Conservation (phyloP, 2,329 filamentous ascomycete species). For the Ophiostoma sp. region DNA sequence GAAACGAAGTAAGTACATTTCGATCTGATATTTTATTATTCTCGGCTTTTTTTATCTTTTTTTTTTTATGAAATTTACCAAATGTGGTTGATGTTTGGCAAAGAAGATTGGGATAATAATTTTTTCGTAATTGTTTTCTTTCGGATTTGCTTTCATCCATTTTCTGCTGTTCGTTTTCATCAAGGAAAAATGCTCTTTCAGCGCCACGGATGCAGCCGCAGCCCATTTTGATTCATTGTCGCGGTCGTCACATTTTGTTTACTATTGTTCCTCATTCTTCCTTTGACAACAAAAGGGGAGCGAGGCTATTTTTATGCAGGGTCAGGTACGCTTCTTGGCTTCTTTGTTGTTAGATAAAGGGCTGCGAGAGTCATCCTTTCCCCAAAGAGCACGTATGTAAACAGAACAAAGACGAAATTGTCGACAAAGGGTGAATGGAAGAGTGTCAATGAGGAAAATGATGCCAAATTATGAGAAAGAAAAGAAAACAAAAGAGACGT, state of each 20-base stretch:
- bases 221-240: not conserved
- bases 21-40: no score
- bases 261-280: slow-evolving; percentile 1
- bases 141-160: no score
- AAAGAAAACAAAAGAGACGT: no score
- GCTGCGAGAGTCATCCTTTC: not conserved
- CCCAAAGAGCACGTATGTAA: not conserved
- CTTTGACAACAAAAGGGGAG: not conserved
- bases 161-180: no score
- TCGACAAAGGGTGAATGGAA: not conserved
- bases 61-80: no score
- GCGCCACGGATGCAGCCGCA: not conserved
- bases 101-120: no score
- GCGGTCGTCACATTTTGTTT: not conserved
- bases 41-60: no score
- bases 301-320: slow-evolving; percentile 5
- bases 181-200: no score
- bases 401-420: not conserved
- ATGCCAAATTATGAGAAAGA: not conserved
- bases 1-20: no score
- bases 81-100: no score
- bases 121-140: no score
- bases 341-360: not conserved
- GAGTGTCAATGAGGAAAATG: not conserved
- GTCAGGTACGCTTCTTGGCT: not conserved